Conservation (phyloP, 2,329 filamentous ascomycete species). For the Cercospora berteroae region DNA sequence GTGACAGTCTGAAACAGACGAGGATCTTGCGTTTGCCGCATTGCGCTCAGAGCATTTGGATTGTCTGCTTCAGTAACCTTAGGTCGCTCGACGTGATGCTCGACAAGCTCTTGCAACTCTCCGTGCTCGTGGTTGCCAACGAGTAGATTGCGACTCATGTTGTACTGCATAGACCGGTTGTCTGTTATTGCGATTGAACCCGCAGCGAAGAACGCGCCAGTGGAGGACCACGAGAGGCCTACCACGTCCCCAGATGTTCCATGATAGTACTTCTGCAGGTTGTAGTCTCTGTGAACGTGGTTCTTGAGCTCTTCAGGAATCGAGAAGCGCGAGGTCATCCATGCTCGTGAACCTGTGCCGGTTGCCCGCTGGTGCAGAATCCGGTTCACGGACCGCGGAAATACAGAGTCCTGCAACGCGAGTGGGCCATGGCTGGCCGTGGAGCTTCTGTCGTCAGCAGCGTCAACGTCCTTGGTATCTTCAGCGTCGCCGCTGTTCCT, state of each 20-base stretch:
- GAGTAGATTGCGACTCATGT: conserved; percentile 57
- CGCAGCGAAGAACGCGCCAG: conserved; percentile 55
- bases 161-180: conserved; percentile 59
- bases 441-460: not conserved
- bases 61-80: conserved; percentile 37
- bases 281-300: conserved; percentile 43
- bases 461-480: not conserved
- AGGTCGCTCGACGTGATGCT: conserved; percentile 51
- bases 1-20: conserved; percentile 58
- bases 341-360: conserved; percentile 26
- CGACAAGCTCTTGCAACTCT: conserved; percentile 52
- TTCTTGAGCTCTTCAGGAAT: conserved; percentile 32
- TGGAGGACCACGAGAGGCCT: conserved; percentile 55
- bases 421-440: not conserved
- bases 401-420: conserved; percentile 19
- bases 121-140: conserved; percentile 48
- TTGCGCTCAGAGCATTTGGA: conserved; percentile 46
- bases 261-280: conserved; percentile 50
- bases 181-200: conserved; percentile 58
- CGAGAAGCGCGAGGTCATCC: conserved; percentile 12
- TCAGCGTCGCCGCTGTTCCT: not conserved
- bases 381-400: conserved; percentile 22
- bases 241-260: conserved; percentile 60
- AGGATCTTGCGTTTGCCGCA: conserved; percentile 51
- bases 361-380: conserved; percentile 33